These are phyloP conservation scores for Penicillium fimorum DNA, from an alignment of 495 filamentous ascomycete species.

Conservation along the genomic window DNA sequence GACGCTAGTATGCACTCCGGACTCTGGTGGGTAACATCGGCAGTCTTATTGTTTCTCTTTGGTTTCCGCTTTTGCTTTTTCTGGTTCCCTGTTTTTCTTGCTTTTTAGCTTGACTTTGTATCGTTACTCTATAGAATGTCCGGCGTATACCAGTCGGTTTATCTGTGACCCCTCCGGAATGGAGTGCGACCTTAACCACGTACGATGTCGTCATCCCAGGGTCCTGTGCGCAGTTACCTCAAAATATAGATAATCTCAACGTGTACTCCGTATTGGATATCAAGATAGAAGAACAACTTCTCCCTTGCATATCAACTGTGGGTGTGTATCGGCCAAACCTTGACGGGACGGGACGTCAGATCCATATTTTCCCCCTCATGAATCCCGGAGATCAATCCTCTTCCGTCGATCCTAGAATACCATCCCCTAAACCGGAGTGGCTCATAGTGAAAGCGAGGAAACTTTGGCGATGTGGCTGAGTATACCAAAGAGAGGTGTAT, in stretches of 20 bases:
- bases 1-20: constrained; percentile 1
- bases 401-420: constrained; percentile 3
- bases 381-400: constrained; percentile 9
- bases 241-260: constrained; percentile 1
- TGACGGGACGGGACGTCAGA: constrained; percentile 47
- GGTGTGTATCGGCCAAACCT: constrained; percentile 46
- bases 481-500: constrained; percentile 19
- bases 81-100: background rate
- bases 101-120: background rate
- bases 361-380: constrained; percentile 17
- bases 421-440: constrained; percentile 8
- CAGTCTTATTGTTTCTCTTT: constrained; percentile 11
- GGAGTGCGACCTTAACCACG: constrained; percentile 13
- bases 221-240: constrained; percentile 14
- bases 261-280: too few species aligned
- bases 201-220: constrained; percentile 22
- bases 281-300: too few species aligned
- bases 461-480: constrained; percentile 27
- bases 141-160: constrained; percentile 14
- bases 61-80: background rate
- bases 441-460: constrained; percentile 17
- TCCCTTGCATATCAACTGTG: constrained; percentile 41
- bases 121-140: constrained; percentile 19
- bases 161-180: constrained; percentile 10
- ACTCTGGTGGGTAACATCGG: constrained; percentile 6